Evolutionary conservation across 2,329 filamentous ascomycete species (phyloP), one percentile per base, ranked within the genome.

Genomic region (Escovopsis sp.): DNA sequence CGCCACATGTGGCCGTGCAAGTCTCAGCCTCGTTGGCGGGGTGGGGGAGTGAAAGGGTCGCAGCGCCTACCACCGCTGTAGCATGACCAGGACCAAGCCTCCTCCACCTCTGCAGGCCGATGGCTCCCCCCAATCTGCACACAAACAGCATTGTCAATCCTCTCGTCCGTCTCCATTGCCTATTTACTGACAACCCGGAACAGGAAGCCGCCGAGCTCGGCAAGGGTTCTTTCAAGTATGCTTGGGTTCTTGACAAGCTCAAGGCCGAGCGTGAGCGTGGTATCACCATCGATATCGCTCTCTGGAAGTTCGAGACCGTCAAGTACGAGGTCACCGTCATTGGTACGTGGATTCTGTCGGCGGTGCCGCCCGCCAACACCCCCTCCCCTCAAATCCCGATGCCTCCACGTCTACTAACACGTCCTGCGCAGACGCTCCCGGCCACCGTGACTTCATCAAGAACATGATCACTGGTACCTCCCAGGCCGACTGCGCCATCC

Each of bases 391-490:
- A 32, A 32, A 9, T 9, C 8, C 7, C 28, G 28, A 11, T 26
- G 11, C 28, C 10, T 1, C 28, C n/a, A 34, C 12, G 15, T 33
- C 32, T 12, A 28, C 47, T 55, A 40, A 50, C 49, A 35, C 23
- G 23, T 23, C 23, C 23, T 6, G 23, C 23, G n/a, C 56, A 83
- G 85, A 98, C 66, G 91, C 91, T 70, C 91, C 91, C 64, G 91
- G 91, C 74, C 91, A 98, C 75, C 89, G 91, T 91, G 91, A 98
- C 68, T 98, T 96, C 81, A 96, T 98, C 86, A 98, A 98, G 89
- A 98, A 96, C 88, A 98, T 98, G 91, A 98, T 98, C 72, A 96
- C 91, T 83, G 91, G 91, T 88, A 96, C 91, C 66, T 98, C 91
- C 71, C 91, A 96, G 84, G 91, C 91, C 62, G 91, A 98, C 68